Conservation (phyloP, 805 yeast species). For the Citeromyces matritensis region DNA sequence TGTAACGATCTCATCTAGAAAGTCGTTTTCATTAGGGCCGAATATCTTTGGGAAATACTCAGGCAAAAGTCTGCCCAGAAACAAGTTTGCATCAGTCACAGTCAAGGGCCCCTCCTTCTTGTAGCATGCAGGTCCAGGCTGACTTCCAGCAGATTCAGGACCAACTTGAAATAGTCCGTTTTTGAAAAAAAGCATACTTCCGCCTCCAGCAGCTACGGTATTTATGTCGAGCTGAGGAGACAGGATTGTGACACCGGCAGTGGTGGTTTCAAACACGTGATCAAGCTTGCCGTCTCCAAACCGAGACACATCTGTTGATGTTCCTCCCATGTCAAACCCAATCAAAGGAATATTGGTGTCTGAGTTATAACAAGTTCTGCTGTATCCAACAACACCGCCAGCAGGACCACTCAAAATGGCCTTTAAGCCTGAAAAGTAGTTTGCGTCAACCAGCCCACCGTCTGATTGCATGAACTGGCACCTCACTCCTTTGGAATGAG, state of each 20-base stretch:
- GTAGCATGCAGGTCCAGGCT: slow-evolving; percentile 85
- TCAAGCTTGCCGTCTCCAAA: slow-evolving; percentile 43
- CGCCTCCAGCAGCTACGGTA: slow-evolving; percentile 82
- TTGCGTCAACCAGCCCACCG: slow-evolving; percentile 84
- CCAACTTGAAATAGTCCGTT: slow-evolving; percentile 72
- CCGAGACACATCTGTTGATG: slow-evolving; percentile 75
- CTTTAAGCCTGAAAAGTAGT: slow-evolving; percentile 69
- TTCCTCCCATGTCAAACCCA: slow-evolving; percentile 88
- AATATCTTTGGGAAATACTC: slow-evolving; percentile 70
- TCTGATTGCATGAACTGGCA: slow-evolving; percentile 92
- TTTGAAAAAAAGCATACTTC: slow-evolving; percentile 50
- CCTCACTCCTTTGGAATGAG: slow-evolving; percentile 24
- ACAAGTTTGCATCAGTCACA: slow-evolving; percentile 72
- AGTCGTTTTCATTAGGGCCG: slow-evolving; percentile 67
- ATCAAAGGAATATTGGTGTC: slow-evolving; percentile 45
- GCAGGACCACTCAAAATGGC: slow-evolving; percentile 95
- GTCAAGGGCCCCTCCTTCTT: slow-evolving; percentile 76
- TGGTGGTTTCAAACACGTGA: slow-evolving; percentile 70
- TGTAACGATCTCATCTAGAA: slow-evolving; percentile 44
- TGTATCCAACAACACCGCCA: slow-evolving; percentile 93
- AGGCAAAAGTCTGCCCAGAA: slow-evolving; percentile 58
- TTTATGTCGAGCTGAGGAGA: slow-evolving; percentile 75
- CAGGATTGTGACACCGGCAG: slow-evolving; percentile 74
- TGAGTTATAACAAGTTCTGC: slow-evolving; percentile 59
- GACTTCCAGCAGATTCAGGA: slow-evolving; percentile 78